Percentiles rank a stretch among this genome's conserved stretches.
phyloP scores from a whole-genome alignment of 495 filamentous ascomycete genomes.

The Penicillium waksmanii region DNA sequence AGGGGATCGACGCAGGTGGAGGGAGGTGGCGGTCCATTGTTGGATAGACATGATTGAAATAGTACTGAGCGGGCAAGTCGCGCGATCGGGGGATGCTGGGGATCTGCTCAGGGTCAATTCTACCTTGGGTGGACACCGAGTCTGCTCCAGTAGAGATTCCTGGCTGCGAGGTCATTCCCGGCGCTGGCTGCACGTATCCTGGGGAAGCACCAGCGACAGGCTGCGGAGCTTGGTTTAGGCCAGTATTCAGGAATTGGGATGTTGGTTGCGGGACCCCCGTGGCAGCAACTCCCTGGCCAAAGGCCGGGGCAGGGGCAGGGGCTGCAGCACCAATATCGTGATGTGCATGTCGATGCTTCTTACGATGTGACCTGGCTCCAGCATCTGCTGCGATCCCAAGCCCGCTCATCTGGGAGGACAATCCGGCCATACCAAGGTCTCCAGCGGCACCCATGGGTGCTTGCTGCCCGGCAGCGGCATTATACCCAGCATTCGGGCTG shows the following conservation, averaged over 20 bases:
- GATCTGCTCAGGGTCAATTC: conserved; percentile 89
- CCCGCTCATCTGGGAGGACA: conserved; percentile 86
- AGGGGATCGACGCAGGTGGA: conserved; percentile 87
- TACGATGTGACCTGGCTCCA: conserved; percentile 66
- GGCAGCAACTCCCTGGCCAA: conserved; percentile 63
- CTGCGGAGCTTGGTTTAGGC: conserved; percentile 53
- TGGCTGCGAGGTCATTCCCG: conserved; percentile 62
- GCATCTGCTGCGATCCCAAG: conserved; percentile 73
- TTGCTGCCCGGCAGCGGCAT: conserved; percentile 32
- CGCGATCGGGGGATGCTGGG: conserved; percentile 88
- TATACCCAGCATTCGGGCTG: conserved; percentile 37
- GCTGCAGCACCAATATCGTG: conserved; percentile 75
- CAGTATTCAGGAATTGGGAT: conserved; percentile 74
- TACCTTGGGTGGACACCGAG: conserved; percentile 65
- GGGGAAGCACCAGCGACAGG: conserved; percentile 55
- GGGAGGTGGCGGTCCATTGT: conserved; percentile 92
- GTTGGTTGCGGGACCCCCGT: conserved; percentile 56
- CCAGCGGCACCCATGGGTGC: conserved; percentile 33
- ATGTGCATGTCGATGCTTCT: conserved; percentile 93
- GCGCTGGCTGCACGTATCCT: conserved; percentile 40
- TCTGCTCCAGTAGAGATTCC: conserved; percentile 40
- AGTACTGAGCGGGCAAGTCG: conserved; percentile 80
- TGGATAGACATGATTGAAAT: conserved; percentile 83
- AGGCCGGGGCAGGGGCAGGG: conserved; percentile 53
- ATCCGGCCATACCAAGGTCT: conserved; percentile 56